Evolutionary conservation across 164 flowering plant species (phyloP), one percentile per base, ranked within the genome.

Genomic region (Sedum album): DNA sequence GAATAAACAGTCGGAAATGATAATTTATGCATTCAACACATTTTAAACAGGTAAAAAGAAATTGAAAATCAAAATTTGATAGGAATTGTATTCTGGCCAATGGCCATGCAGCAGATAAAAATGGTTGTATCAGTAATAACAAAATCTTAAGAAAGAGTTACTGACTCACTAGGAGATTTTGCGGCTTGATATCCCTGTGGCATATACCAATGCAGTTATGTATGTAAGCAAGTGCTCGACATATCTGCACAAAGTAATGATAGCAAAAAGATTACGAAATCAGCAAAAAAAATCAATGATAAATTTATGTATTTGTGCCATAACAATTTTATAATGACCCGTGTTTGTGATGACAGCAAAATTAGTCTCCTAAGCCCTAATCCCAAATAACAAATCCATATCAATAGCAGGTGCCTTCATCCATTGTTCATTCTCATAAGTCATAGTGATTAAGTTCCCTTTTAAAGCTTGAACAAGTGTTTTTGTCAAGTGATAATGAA

Each of bases 161-260:
- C 18, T 57, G 69, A 66, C 89, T 82, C 81, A 91, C 97, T 35
- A 91, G 86, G 72, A 91, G 78, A 78, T 91, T 91, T 73, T 91
- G 97, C 41, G 97, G 97, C 74, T 91, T 91, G 77, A 91, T 91
- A 76, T 91, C 97, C 57, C 97, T 96, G 76, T 92, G 97, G 79
- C 97, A 92, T 31, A 92, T 88, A 41, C 94, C 96, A 72, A 92
- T 79, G 75, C 94, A 89, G 69, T 86, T 89, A 70, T 92, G 97
- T 68, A 92, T 79, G 67, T 92, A 92, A 60, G 96, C 96, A 79
- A 92, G 96, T 15, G 97, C 88, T 75, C 97, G 80, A 82, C 97
- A 89, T 28, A 92, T 88, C 97, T 92, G 94, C 77, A 81, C 48
- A 76, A 57, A 62, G 66, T 61, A 41, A 38, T 46, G 15, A 28